Conservation (phyloP, 768 basidiomycete genomes). For the Pleurotus tuoliensis region DNA sequence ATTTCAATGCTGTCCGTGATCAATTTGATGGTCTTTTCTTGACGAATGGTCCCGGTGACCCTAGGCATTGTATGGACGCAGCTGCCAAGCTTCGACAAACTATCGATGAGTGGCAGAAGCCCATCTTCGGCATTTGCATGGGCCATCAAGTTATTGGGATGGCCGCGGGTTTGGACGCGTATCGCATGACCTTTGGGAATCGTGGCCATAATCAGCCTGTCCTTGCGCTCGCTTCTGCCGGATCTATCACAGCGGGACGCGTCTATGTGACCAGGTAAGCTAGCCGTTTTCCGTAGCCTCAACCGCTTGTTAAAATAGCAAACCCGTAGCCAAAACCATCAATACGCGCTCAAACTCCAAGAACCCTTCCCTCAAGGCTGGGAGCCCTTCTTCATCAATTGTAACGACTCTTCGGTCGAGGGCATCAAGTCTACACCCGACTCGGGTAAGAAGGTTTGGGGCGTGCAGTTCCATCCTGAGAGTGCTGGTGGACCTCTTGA, state of each 20-base stretch:
- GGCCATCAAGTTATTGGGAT: slow-evolving; percentile 98
- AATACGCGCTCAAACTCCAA: slow-evolving; percentile 91
- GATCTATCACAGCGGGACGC: slow-evolving; percentile 91
- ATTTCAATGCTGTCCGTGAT: slow-evolving; percentile 90
- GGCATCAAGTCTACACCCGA: slow-evolving; percentile 93
- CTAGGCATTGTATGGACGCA: slow-evolving; percentile 82
- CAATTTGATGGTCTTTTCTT: slow-evolving; percentile 94
- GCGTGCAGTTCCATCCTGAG: slow-evolving; percentile 99
- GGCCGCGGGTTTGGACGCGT: slow-evolving; percentile 94
- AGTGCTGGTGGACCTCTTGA: slow-evolving; percentile 98
- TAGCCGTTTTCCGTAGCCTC: not conserved
- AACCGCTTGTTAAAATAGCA: slow-evolving; percentile 6
- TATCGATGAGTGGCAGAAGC: slow-evolving; percentile 85
- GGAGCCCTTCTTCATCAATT: slow-evolving; percentile 99
- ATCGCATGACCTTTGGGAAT: slow-evolving; percentile 99
- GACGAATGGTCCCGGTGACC: slow-evolving; percentile 96
- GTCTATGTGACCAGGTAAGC: slow-evolving; percentile 92
- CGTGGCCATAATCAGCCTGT: slow-evolving; percentile 99
- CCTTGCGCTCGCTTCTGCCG: slow-evolving; percentile 87
- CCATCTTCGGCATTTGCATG: slow-evolving; percentile 99
- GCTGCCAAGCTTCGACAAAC: slow-evolving; percentile 78
- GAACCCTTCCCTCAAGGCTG: slow-evolving; percentile 96
- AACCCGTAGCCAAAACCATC: slow-evolving; percentile 81
- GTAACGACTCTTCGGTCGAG: slow-evolving; percentile 98
- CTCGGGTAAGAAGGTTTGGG: slow-evolving; percentile 92